phyloP scores from a whole-genome alignment of 129 eudicot species.

The Lactuca saligna region DNA sequence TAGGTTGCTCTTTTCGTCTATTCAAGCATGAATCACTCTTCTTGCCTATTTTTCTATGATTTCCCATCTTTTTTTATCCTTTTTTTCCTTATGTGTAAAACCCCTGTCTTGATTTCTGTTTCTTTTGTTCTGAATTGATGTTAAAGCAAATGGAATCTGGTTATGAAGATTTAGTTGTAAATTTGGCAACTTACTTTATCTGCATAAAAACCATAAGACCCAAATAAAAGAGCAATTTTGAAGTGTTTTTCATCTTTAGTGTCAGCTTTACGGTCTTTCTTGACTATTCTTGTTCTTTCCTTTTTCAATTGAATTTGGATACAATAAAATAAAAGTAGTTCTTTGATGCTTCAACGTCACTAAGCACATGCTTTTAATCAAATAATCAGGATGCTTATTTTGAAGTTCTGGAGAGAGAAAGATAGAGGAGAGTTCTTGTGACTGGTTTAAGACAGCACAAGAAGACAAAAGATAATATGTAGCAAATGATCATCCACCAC shows the following conservation, averaged over 20 bases:
- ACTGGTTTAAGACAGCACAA: slow-evolving; percentile 62
- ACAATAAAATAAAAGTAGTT: background rate
- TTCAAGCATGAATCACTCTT: background rate
- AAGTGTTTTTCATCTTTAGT: slow-evolving; percentile 25
- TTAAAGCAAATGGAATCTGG: slow-evolving; percentile 20
- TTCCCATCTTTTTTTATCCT: background rate
- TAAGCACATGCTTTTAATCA: slow-evolving; percentile 22
- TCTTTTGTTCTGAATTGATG: slow-evolving; percentile 17
- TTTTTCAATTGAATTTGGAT: slow-evolving; percentile 33
- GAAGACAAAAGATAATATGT: slow-evolving; percentile 58
- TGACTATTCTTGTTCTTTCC: slow-evolving; percentile 39
- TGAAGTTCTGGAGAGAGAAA: slow-evolving; percentile 40
- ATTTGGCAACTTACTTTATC: background rate
- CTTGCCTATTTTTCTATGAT: background rate
- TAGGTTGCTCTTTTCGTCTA: slow-evolving; percentile 6
- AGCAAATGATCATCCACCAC: slow-evolving; percentile 88
- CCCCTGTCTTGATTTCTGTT: slow-evolving; percentile 7
- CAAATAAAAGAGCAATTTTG: slow-evolving; percentile 71
- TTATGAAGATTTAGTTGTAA: slow-evolving; percentile 12
- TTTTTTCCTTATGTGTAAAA: background rate
- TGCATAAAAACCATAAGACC: slow-evolving; percentile 21
- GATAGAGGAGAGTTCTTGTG: slow-evolving; percentile 59
- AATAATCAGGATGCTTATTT: slow-evolving; percentile 35
- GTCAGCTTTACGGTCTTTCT: slow-evolving; percentile 13
- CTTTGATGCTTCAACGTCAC: slow-evolving; percentile 34